Conservation (phyloP, 2,329 filamentous ascomycete species). For the Stachybotrys chartarum region DNA sequence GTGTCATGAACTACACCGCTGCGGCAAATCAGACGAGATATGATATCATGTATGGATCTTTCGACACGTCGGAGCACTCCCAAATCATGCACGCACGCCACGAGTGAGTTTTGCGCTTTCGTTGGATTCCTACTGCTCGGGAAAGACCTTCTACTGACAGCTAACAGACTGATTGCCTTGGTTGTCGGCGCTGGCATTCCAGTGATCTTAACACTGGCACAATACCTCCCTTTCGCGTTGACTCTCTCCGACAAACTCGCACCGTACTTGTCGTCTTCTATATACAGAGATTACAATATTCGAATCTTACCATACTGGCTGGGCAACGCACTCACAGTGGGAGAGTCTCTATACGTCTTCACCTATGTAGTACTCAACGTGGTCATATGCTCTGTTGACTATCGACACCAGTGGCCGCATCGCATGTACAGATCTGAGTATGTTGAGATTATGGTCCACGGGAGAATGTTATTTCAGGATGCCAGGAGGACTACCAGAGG, state of each 20-base stretch:
- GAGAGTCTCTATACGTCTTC: neutral
- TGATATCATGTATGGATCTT: neutral
- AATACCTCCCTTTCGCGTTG: neutral
- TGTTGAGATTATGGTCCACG: neutral
- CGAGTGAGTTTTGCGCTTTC: neutral
- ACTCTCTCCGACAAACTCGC: neutral
- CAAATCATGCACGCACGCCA: neutral
- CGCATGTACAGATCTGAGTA: neutral
- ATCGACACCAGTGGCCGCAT: constrained; percentile 4
- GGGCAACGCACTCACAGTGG: neutral
- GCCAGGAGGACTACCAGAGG: constrained; percentile 15
- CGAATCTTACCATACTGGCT: neutral
- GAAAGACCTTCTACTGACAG: neutral
- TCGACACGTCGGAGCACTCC: neutral
- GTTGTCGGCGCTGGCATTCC: neutral
- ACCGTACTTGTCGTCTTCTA: neutral
- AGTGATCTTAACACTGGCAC: neutral
- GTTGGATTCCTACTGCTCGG: too few relatives aligned
- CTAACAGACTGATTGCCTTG: neutral
- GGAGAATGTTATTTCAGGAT: constrained; percentile 15
- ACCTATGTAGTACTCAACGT: constrained; percentile 19
- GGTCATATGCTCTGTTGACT: constrained; percentile 18
- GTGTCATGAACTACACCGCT: too few relatives aligned
- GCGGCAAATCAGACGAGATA: neutral
- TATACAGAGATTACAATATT: neutral